Evolutionary conservation across 2,329 filamentous ascomycete species (phyloP).

Genomic region (Sclerotinia sclerotiorum): DNA sequence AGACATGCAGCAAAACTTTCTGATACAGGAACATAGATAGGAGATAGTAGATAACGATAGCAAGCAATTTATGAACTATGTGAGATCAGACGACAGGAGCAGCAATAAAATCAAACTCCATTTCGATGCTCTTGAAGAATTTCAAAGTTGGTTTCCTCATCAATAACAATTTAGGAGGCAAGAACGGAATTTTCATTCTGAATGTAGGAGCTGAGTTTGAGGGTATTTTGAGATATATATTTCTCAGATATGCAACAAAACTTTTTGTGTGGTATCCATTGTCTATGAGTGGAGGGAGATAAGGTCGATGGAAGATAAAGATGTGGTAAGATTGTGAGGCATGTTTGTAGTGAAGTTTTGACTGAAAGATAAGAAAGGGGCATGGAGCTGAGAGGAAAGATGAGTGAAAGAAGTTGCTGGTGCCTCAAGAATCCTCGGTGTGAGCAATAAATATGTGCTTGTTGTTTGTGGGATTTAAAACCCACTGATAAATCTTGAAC

Average conservation of each 20-base stretch:
- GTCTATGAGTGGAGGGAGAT: neutral
- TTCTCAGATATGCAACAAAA: conserved; percentile 1
- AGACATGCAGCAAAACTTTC: neutral
- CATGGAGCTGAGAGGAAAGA: neutral
- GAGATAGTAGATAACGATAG: neutral
- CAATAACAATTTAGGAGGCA: neutral
- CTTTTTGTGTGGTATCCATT: neutral
- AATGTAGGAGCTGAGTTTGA: neutral
- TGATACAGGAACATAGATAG: neutral
- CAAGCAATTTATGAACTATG: neutral
- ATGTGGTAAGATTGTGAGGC: neutral
- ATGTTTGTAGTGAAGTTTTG: conserved; percentile 1
- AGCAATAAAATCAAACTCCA: neutral
- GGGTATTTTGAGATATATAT: neutral
- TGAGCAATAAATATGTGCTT: neutral
- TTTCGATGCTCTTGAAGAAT: neutral
- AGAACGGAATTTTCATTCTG: neutral
- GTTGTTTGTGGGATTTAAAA: no score
- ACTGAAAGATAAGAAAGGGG: neutral
- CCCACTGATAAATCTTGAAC: fast-evolving
- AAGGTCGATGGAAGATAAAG: neutral
- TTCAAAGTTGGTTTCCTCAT: neutral
- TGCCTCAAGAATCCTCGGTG: neutral
- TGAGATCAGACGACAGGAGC: neutral
- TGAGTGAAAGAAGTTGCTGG: neutral